Evolutionary conservation across 192 early-diverging fungal species (phyloP).

Genomic region (Coemansia sp.): DNA sequence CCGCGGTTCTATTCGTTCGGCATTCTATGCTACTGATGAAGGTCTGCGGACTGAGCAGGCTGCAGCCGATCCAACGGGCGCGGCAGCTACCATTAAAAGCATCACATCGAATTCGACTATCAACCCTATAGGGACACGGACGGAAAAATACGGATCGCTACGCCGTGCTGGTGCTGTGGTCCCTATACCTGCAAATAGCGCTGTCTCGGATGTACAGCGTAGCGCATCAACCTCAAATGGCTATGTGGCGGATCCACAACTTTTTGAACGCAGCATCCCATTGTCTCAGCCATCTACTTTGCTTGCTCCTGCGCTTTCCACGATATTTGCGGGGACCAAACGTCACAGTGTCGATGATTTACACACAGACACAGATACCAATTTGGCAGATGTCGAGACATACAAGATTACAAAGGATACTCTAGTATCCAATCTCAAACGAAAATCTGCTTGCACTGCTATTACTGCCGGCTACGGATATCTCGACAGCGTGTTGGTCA

Average conservation of each 20-base stretch:
- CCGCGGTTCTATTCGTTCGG: constrained; percentile 35
- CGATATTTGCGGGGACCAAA: not conserved
- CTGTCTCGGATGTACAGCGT: constrained; percentile 32
- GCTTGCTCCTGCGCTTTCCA: constrained; percentile 5
- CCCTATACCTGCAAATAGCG: constrained; percentile 1
- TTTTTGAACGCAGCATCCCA: constrained; percentile 21
- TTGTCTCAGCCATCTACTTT: constrained; percentile 23
- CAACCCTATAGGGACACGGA: constrained; percentile 23
- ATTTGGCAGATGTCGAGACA: not conserved
- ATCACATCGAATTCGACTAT: constrained; percentile 17
- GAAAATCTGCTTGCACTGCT: not conserved
- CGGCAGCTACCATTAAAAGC: not conserved
- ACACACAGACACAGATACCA: not conserved
- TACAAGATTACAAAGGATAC: not conserved
- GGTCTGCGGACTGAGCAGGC: constrained; percentile 1
- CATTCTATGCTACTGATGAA: constrained; percentile 22
- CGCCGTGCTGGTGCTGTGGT: constrained; percentile 25
- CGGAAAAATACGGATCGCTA: constrained; percentile 7
- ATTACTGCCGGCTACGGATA: not conserved
- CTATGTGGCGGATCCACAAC: not conserved
- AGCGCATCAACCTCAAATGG: constrained; percentile 17
- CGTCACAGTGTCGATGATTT: not conserved
- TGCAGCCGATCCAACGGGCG: not conserved
- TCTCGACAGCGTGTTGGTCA: constrained; percentile 2
- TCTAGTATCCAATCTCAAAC: not conserved